Evolutionary conservation across 2,329 filamentous ascomycete genomes (phyloP), one percentile per base, ranked within the genome.

Genomic region (Capronia coronata): DNA sequence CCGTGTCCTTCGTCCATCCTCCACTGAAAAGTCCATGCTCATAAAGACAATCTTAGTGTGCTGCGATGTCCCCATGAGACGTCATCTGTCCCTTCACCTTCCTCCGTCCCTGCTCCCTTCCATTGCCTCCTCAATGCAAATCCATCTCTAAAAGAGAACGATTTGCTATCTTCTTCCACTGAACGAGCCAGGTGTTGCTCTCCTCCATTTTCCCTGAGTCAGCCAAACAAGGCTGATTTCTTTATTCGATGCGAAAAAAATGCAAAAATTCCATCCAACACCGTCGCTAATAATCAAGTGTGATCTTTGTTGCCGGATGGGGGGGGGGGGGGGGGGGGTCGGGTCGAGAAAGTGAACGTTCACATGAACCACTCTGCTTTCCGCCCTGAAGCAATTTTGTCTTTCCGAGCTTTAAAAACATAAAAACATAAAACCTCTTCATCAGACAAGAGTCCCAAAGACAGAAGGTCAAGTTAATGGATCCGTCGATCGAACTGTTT

Each of bases 381-480:
- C 35, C 43, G 45, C 47, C 44, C 44, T 14, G 43, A 27, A 41
- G 29, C 52, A 54, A 58, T 51, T 49, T 52, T 34, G 48, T 55
- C 45, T 32, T 39, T 23, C 21, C 13, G 40, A 40, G 50, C 49
- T 41, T 39, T 46, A 32, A 41, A 42, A 52, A 45, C 48, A 52
- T 50, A 48, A 51, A 46, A 48, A 43, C 30, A 52, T 37, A 44
- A 54, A 14, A 40, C 43, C 40, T 34, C 40, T 29, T 22, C 13
- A 25, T 43, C 45, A 51, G 43, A 39, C 30, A 23, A 16, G n/a
- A 44, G 23, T 18, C 22, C 34, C 14, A 22, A 48, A 52, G 54
- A 52, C 46, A 62, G 59, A 62, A 51, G 55, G 46, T 57, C 59
- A 62, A 62, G 11, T 55, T 43, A 62, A 62, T 62, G 59, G 59